Evolutionary conservation across 1,139 yeast genomes (phyloP).

Genomic region (Kodamaea arcana): DNA sequence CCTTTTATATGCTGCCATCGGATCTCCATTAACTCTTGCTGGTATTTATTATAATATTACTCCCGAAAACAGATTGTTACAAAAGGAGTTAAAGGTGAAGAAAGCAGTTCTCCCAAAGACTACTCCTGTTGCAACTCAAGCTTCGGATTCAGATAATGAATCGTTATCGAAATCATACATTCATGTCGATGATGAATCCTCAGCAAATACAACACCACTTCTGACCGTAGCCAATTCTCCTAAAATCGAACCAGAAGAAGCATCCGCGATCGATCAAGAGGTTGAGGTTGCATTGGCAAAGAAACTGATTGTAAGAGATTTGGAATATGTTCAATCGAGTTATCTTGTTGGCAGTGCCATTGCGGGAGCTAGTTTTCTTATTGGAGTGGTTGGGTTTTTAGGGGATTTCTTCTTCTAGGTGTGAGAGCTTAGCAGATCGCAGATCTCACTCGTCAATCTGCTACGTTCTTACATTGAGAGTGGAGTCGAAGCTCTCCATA

Average conservation of each 20-base stretch:
- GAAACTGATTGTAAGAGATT: slow-evolving; percentile 34
- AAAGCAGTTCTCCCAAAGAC: slow-evolving; percentile 1
- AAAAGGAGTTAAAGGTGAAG: slow-evolving; percentile 1
- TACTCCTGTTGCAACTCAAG: neutral
- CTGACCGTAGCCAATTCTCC: slow-evolving; percentile 33
- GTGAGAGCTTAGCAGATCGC: too few relatives aligned
- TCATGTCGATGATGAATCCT: slow-evolving; percentile 44
- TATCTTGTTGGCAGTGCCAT: slow-evolving; percentile 36
- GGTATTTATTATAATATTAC: slow-evolving; percentile 10
- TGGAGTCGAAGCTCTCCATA: too few relatives aligned
- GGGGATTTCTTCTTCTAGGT: slow-evolving; percentile 41
- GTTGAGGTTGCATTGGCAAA: slow-evolving; percentile 38
- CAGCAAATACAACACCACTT: slow-evolving; percentile 27
- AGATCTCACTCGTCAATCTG: too few relatives aligned
- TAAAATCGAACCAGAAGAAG: slow-evolving; percentile 10
- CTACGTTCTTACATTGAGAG: too few relatives aligned
- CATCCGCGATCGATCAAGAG: slow-evolving; percentile 34
- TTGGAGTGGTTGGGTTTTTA: slow-evolving; percentile 44
- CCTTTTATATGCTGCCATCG: slow-evolving; percentile 51
- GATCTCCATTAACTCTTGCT: slow-evolving; percentile 31
- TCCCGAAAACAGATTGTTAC: slow-evolving; percentile 9
- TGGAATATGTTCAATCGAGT: slow-evolving; percentile 26
- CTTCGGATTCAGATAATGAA: slow-evolving; percentile 20
- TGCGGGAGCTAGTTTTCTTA: slow-evolving; percentile 37
- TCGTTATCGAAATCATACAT: slow-evolving; percentile 49